These are phyloP conservation scores for Pythium pectinolyticum DNA, from an alignment of 352 stramenopile genomes.

Conservation along the genomic window DNA sequence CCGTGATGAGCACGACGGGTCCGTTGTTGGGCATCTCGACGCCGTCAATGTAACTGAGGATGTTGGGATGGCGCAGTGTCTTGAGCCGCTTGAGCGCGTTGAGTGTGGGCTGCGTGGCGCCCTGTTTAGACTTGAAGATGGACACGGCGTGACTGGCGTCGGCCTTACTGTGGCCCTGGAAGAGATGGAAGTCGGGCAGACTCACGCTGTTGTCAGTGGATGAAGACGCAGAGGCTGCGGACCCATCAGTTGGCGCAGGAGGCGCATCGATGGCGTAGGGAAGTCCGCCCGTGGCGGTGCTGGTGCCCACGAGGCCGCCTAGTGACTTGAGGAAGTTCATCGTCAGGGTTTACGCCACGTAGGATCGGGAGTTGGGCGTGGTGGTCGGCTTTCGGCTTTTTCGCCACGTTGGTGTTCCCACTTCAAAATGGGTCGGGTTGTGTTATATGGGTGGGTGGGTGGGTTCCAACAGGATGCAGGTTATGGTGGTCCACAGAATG, in stretches of 20 bases:
- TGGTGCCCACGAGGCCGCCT: conserved; percentile 65
- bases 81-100: conserved; percentile 92
- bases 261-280: conserved; percentile 56
- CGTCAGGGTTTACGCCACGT: neutral
- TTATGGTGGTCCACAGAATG: too few species aligned
- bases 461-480: too few species aligned
- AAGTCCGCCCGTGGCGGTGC: conserved; percentile 61
- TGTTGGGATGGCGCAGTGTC: conserved; percentile 93
- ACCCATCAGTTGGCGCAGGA: conserved; percentile 19
- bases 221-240: conserved; percentile 26
- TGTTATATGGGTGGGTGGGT: neutral
- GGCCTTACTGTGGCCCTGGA: conserved; percentile 84
- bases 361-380: neutral
- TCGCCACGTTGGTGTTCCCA: neutral
- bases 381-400: neutral
- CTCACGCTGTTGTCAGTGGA: conserved; percentile 39
- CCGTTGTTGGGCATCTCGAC: conserved; percentile 77
- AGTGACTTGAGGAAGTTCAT: conserved; percentile 92
- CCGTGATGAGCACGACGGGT: conserved; percentile 93
- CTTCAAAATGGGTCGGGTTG: conserved; percentile 13
- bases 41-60: conserved; percentile 88
- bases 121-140: conserved; percentile 92
- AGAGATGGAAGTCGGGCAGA: conserved; percentile 81
- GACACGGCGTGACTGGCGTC: conserved; percentile 78
- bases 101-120: conserved; percentile 71